These are phyloP conservation scores for Chlorella vulgaris DNA, from an alignment of 139 green algal species.

Conservation along the genomic window DNA sequence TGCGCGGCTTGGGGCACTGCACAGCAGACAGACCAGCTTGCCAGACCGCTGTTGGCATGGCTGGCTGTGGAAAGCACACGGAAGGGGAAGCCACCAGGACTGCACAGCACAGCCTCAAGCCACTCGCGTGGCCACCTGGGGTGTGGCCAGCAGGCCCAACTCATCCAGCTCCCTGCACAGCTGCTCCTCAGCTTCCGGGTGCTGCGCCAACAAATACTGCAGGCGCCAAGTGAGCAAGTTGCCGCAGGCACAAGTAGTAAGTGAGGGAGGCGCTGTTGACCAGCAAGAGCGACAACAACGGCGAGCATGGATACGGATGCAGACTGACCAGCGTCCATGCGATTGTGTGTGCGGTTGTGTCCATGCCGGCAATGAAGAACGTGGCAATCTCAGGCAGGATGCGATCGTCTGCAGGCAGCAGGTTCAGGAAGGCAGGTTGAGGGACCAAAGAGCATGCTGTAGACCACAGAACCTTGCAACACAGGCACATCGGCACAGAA, in stretches of 20 bases:
- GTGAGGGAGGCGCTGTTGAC: background rate
- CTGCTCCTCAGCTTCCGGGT: background rate
- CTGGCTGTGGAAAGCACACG: too few species aligned
- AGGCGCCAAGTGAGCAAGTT: background rate
- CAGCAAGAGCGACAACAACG: too few species aligned
- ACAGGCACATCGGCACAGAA: too few species aligned
- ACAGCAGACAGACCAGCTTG: background rate
- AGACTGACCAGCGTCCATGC: background rate
- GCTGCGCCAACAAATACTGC: slow-evolving; percentile 14
- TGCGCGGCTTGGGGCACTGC: background rate
- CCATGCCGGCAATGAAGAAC: slow-evolving; percentile 51
- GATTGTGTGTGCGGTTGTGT: slow-evolving; percentile 39
- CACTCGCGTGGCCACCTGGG: background rate
- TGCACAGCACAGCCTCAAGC: too few species aligned
- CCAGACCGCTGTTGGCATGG: too few species aligned
- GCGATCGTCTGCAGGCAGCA: background rate
- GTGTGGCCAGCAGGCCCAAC: slow-evolving; percentile 19
- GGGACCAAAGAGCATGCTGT: too few species aligned
- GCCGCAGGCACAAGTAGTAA: background rate
- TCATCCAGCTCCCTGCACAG: slow-evolving; percentile 12
- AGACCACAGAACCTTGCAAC: too few species aligned
- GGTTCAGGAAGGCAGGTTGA: too few species aligned
- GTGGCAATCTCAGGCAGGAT: slow-evolving; percentile 25
- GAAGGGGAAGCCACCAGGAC: too few species aligned
- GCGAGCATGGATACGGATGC: too few species aligned